Percentiles rank a stretch among this genome's conserved stretches.
These are phyloP conservation scores for Penicillium salamii DNA, from an alignment of 495 filamentous ascomycete species.

Conservation along the genomic window DNA sequence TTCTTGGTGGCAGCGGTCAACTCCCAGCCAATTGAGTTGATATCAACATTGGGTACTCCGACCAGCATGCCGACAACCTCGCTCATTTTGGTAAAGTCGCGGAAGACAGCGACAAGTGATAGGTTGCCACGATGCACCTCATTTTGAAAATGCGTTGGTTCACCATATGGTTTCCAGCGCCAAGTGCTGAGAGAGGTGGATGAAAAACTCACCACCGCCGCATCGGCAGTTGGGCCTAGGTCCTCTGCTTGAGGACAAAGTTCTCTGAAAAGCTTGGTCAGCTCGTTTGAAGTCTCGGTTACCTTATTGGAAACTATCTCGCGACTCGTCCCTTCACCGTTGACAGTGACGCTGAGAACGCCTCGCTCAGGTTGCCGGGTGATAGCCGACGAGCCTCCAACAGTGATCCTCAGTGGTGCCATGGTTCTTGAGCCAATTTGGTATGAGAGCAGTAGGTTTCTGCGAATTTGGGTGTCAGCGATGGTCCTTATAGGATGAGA, in stretches of 20 bases:
- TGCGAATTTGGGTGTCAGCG: too few species aligned
- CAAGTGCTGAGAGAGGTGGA: background rate
- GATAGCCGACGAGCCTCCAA: background rate
- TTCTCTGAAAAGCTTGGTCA: background rate
- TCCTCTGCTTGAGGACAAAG: background rate
- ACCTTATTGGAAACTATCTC: background rate
- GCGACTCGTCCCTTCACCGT: background rate
- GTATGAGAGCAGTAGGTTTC: too few species aligned
- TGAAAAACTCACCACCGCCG: background rate
- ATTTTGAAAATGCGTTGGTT: background rate
- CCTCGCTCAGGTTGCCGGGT: background rate
- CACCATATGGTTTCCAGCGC: too few species aligned
- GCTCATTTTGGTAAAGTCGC: constrained; percentile 12
- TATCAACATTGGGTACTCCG: constrained; percentile 10
- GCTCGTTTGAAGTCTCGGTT: background rate
- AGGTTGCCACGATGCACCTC: background rate
- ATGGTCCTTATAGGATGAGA: too few species aligned
- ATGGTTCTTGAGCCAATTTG: background rate
- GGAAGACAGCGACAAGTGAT: constrained; percentile 10
- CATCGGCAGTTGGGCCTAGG: background rate
- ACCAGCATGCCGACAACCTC: constrained; percentile 11
- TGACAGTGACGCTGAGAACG: background rate
- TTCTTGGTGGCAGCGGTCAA: constrained; percentile 18
- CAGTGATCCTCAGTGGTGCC: background rate
- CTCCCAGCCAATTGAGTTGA: constrained; percentile 18